These are phyloP conservation scores for Leccinum variicolor DNA, from an alignment of 768 basidiomycete genomes.

Conservation along the genomic window DNA sequence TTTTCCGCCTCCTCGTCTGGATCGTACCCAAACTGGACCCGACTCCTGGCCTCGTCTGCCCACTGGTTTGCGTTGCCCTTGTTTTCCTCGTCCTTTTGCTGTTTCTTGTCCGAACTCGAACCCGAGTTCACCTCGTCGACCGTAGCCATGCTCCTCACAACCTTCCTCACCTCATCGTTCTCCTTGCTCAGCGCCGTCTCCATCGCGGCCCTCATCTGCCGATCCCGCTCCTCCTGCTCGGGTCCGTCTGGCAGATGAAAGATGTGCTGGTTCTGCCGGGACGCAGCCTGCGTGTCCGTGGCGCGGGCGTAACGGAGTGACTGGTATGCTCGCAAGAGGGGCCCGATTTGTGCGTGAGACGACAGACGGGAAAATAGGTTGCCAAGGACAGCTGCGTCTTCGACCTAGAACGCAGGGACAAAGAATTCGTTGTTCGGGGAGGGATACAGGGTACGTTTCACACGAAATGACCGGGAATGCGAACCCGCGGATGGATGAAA, in stretches of 20 bases:
- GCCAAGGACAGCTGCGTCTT: constrained; percentile 41
- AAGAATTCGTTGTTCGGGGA: not conserved
- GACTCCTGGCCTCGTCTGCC: constrained; percentile 53
- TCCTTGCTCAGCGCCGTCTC: constrained; percentile 32
- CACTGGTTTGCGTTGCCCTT: constrained; percentile 50
- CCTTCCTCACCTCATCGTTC: constrained; percentile 5
- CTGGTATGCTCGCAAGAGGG: constrained; percentile 51
- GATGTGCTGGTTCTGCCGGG: constrained; percentile 48
- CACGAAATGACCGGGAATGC: not conserved
- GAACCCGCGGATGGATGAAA: not conserved
- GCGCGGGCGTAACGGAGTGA: constrained; percentile 48
- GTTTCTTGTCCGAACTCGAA: not conserved
- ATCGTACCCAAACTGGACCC: constrained; percentile 50
- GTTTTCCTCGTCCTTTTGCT: not conserved
- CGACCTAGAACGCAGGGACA: constrained; percentile 21
- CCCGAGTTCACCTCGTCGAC: not conserved
- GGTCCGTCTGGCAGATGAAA: constrained; percentile 58
- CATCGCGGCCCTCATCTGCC: constrained; percentile 49
- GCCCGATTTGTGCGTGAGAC: constrained; percentile 37
- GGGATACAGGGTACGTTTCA: not conserved
- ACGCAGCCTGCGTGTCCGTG: constrained; percentile 44
- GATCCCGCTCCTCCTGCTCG: constrained; percentile 49
- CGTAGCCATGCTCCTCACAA: constrained; percentile 13
- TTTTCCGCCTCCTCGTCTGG: constrained; percentile 47
- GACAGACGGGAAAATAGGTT: constrained; percentile 49